Conservation (phyloP, 768 basidiomycete species). For the Cystofilobasidium bisporidii region DNA sequence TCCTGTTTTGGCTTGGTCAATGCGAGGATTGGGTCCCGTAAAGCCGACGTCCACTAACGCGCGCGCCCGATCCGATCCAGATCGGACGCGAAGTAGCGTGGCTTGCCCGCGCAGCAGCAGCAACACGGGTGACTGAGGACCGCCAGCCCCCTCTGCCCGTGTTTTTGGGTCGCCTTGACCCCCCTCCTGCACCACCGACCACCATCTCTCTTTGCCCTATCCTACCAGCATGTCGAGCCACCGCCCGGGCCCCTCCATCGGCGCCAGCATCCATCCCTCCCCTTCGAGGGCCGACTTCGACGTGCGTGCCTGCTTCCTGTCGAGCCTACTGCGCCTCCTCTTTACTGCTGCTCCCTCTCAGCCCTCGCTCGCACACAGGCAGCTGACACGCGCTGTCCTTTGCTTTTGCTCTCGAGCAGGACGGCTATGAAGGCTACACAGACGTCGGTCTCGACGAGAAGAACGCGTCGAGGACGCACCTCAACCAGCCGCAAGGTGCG, state of each 20-base stretch:
- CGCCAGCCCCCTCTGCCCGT: too few relatives aligned
- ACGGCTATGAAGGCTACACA: neutral
- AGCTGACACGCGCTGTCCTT: neutral
- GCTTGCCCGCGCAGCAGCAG: too few relatives aligned
- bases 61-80: too few relatives aligned
- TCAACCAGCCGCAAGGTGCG: neutral
- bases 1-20: too few relatives aligned
- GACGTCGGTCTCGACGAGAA: conserved; percentile 8
- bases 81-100: too few relatives aligned
- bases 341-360: neutral
- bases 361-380: neutral
- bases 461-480: neutral
- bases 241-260: neutral
- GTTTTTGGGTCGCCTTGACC: too few relatives aligned
- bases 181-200: too few relatives aligned
- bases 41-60: too few relatives aligned
- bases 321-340: neutral
- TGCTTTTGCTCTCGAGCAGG: neutral
- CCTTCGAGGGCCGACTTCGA: neutral
- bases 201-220: too few relatives aligned
- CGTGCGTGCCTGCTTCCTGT: neutral
- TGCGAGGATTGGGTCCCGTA: too few relatives aligned
- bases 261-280: neutral
- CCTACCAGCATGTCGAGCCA: neutral
- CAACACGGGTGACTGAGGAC: too few relatives aligned